A percentile compares a stretch with the other conserved stretches of the same genome.
Conservation (phyloP, 1,284 basidiomycete species). For the Sphagnurus paluster region DNA sequence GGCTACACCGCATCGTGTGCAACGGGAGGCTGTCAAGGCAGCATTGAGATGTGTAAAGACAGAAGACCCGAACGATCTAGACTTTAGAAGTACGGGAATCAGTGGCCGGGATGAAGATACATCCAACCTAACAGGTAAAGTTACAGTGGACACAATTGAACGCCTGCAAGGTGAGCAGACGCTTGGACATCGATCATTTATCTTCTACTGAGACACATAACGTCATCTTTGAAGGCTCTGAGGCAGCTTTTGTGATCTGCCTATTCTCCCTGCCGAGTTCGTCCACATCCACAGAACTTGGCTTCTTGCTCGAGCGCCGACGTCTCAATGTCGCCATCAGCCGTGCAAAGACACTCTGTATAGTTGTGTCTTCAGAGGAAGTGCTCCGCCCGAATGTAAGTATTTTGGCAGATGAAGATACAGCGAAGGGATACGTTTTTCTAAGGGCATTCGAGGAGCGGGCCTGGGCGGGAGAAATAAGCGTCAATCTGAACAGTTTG, state of each 20-base stretch:
- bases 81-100: conserved; percentile 17
- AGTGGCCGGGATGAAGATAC: not conserved
- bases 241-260: conserved; percentile 51
- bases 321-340: conserved; percentile 52
- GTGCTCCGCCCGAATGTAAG: conserved; percentile 43
- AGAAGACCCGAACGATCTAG: conserved; percentile 16
- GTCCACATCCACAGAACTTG: conserved; percentile 32
- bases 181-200: no score
- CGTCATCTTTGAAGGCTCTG: conserved; percentile 36
- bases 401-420: conserved; percentile 41
- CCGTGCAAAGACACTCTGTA: conserved; percentile 48
- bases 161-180: conserved; percentile 40
- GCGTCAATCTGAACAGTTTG: conserved; percentile 26
- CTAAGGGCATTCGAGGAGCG: conserved; percentile 44
- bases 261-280: conserved; percentile 45
- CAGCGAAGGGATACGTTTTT: conserved; percentile 46
- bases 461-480: conserved; percentile 37
- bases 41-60: conserved; percentile 28
- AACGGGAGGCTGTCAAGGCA: conserved; percentile 45
- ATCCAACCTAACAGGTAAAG: conserved; percentile 15
- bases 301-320: conserved; percentile 45
- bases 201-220: not conserved
- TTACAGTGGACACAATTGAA: conserved; percentile 50
- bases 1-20: conserved; percentile 48
- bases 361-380: conserved; percentile 42